Evolutionary conservation across 179 eudicot species (phyloP).

Genomic region (Patellifolia procumbens): DNA sequence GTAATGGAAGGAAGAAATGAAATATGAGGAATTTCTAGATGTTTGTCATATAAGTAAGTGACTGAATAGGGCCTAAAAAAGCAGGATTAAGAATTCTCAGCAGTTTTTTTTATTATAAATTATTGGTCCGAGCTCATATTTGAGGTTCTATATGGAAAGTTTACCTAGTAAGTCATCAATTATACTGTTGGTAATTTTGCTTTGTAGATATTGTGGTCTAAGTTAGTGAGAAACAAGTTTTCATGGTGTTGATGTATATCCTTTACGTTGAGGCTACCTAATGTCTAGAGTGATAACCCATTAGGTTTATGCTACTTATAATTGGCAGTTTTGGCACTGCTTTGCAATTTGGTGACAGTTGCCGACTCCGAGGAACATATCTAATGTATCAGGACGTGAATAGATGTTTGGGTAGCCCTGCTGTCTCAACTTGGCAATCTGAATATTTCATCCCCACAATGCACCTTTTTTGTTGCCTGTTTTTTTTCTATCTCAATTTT

Average conservation of each 20-base stretch:
- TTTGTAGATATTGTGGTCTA: not conserved
- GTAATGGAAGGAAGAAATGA: not conserved
- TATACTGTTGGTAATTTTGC: not conserved
- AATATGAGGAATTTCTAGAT: not conserved
- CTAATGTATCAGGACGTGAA: not conserved
- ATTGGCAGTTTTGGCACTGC: slow-evolving; percentile 2
- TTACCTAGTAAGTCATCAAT: not conserved
- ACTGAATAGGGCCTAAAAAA: not conserved
- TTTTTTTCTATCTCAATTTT: not conserved
- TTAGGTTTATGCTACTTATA: not conserved
- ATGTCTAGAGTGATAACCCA: not conserved
- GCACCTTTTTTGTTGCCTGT: too few species aligned
- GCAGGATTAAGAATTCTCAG: not conserved
- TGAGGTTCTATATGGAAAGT: not conserved
- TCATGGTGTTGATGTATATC: not conserved
- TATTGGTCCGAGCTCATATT: slow-evolving; percentile 1
- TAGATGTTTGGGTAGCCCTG: too few species aligned
- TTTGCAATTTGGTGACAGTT: not conserved
- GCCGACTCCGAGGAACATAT: not conserved
- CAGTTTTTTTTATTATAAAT: not conserved
- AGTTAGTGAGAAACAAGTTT: not conserved
- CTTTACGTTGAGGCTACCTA: not conserved
- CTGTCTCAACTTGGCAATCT: too few species aligned
- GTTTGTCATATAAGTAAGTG: not conserved
- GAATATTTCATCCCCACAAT: too few species aligned